phyloP scores from a whole-genome alignment of 768 basidiomycete genomes.

The Erythrobasidium yunnanense region DNA sequence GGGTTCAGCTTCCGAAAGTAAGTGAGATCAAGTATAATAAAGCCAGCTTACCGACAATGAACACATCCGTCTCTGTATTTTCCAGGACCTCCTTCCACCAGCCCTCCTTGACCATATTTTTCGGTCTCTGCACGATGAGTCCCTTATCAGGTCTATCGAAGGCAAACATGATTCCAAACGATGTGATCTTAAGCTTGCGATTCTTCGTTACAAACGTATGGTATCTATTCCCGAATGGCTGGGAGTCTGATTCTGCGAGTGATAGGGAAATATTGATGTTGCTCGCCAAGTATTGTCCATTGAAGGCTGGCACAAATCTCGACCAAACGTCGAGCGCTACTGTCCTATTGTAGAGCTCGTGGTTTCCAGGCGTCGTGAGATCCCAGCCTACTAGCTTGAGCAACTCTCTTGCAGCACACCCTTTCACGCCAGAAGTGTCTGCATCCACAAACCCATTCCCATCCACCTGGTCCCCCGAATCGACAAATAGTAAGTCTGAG shows the following conservation, averaged over 20 bases:
- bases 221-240: constrained; percentile 43
- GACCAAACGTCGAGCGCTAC: constrained; percentile 46
- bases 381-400: constrained; percentile 67
- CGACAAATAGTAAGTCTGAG: constrained; percentile 71
- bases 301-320: constrained; percentile 57
- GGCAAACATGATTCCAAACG: constrained; percentile 69
- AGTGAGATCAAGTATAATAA: background rate
- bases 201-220: constrained; percentile 27
- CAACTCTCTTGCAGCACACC: constrained; percentile 51
- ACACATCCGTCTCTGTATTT: constrained; percentile 61
- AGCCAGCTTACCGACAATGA: constrained; percentile 48
- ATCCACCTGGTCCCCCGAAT: constrained; percentile 46
- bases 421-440: constrained; percentile 60
- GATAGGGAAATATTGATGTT: constrained; percentile 72
- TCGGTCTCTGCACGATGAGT: constrained; percentile 64
- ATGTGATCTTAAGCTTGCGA: constrained; percentile 60
- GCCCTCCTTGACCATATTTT: constrained; percentile 62
- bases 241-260: constrained; percentile 40
- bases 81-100: constrained; percentile 70
- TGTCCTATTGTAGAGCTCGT: constrained; percentile 47
- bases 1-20: no score
- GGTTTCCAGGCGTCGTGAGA: constrained; percentile 73
- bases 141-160: constrained; percentile 60
- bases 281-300: constrained; percentile 66
- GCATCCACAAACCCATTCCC: constrained; percentile 71